Evolutionary conservation across 768 basidiomycete genomes (phyloP).

Genomic region (Pleurotus cornucopiae): DNA sequence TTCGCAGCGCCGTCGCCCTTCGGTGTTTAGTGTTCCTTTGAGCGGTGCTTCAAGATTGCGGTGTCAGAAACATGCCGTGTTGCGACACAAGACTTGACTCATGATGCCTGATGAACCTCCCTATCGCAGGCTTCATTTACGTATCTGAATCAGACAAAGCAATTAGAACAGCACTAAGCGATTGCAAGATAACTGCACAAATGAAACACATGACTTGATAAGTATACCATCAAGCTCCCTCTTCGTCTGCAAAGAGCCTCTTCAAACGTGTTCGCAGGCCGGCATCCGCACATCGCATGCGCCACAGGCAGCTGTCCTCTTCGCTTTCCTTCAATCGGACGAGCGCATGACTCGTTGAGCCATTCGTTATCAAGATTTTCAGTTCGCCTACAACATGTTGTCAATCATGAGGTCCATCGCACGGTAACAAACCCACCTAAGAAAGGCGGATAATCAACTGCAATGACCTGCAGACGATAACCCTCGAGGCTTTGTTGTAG

Average conservation of each 20-base stretch:
- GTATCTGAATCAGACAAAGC: neutral
- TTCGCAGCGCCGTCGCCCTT: neutral
- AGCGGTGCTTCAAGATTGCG: neutral
- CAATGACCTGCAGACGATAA: conserved; percentile 44
- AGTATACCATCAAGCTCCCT: neutral
- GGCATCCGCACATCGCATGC: conserved; percentile 50
- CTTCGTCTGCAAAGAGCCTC: conserved; percentile 27
- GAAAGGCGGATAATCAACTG: conserved; percentile 55
- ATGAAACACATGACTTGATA: conserved; percentile 2
- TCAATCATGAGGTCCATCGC: conserved; percentile 12
- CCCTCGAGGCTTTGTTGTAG: conserved; percentile 41
- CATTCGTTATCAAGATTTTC: conserved; percentile 47
- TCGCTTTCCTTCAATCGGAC: conserved; percentile 60
- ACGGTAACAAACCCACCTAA: conserved; percentile 37
- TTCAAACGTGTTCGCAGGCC: conserved; percentile 41
- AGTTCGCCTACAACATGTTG: conserved; percentile 48
- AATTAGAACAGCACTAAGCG: neutral
- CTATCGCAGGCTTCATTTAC: neutral
- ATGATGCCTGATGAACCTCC: neutral
- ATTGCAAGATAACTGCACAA: neutral
- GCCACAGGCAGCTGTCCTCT: conserved; percentile 72
- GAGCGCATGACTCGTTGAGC: conserved; percentile 17
- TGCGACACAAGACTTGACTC: neutral
- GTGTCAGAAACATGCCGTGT: neutral
- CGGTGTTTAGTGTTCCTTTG: neutral